Evolutionary conservation across 2,329 filamentous ascomycete genomes (phyloP), one percentile per base, ranked within the genome.

Genomic region (Thelonectria rubi): DNA sequence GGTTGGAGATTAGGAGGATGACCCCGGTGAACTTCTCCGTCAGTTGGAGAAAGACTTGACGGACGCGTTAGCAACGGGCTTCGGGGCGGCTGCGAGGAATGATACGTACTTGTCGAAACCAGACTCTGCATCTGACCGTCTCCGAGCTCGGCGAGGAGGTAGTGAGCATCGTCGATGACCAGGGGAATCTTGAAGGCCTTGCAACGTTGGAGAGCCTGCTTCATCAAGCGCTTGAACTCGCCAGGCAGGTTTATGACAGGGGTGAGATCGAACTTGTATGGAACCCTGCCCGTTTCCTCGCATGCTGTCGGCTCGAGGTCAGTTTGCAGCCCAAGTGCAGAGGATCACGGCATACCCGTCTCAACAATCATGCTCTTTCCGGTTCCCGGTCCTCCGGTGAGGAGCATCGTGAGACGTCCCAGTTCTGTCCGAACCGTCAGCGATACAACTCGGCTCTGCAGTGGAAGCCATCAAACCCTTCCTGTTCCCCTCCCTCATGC

Each of bases 321-420:
- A 12, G n/a, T 39, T 12, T 20, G n/a, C 15, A 26, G 11, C 15
- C 8, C 3, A 12, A 11, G 32, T 10, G 26, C 1, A 34, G 17
- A 14, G 24, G 9, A 9, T 5, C 1, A 24, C 24, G 24, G 2
- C 47, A 1, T 49, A 67, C 63, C 48, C 7, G 63, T 61, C 54
- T 80, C 77, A 3, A 77, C 78, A 0, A 77, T 80, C 14, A 77
- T 58, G 1, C 77, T 81, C 61, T 80, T 80, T 42, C 77, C 78
- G 0, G 75, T 70, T 1, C 77, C 78, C 0, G 65, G 15, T 58
- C 75, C 20, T 0, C 78, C 77, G 24, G 73, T 72, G 1, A 80
- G 60, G 0, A 80, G 69, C 3, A 79, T 67, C 6, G 15, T n/a
- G 6, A 26, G 9, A 76, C 63, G 0, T 78, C 59, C 0, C 77